Percentiles rank a stretch among this genome's conserved stretches.
phyloP scores from a whole-genome alignment of 495 filamentous ascomycete genomes.

The Trichoderma reesei region DNA sequence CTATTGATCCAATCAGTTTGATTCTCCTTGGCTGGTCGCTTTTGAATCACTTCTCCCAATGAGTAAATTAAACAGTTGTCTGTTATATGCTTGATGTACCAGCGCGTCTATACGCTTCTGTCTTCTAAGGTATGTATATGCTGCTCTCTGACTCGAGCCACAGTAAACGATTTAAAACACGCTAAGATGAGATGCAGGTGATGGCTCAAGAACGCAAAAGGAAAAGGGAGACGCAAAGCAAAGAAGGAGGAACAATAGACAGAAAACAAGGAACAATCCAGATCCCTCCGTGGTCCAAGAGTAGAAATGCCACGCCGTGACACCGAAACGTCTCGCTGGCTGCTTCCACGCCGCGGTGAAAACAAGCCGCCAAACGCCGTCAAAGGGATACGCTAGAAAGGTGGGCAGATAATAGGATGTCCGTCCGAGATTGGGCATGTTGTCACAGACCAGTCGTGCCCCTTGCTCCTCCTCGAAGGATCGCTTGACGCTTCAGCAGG shows the following conservation, averaged over 20 bases:
- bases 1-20: no score
- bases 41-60: not conserved
- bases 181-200: not conserved
- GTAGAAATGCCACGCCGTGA: conserved; percentile 6
- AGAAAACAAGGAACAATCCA: not conserved
- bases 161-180: not conserved
- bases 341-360: not conserved
- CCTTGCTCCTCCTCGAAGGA: not conserved
- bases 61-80: not conserved
- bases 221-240: not conserved
- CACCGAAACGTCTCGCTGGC: not conserved
- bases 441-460: not conserved
- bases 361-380: not conserved
- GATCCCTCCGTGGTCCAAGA: not conserved
- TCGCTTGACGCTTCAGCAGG: not conserved
- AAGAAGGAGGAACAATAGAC: not conserved
- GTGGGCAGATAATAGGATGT: not conserved
- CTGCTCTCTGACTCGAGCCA: not conserved
- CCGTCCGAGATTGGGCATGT: not conserved
- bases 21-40: no score
- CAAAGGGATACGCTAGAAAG: not conserved
- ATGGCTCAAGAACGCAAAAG: not conserved
- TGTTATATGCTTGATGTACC: not conserved
- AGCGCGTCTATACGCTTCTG: conserved; percentile 3
- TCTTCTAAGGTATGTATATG: not conserved